phyloP scores from a whole-genome alignment of 148 eudicot species.

The Camellia lanceoleosa region DNA sequence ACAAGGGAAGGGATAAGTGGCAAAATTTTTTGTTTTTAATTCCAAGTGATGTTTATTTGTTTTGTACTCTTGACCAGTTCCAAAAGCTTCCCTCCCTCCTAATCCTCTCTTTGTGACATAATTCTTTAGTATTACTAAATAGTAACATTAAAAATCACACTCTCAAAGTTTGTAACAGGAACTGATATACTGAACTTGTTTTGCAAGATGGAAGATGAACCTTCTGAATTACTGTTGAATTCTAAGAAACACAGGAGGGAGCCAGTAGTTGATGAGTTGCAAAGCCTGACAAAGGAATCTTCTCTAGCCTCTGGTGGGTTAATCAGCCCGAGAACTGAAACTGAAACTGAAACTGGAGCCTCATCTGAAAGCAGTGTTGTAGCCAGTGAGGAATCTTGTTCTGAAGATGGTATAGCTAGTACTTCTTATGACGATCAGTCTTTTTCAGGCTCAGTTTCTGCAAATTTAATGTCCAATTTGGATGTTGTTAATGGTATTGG shows the following conservation, averaged over 20 bases:
- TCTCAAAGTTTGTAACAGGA: neutral
- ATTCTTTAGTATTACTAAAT: neutral
- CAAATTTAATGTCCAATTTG: slow-evolving; percentile 14
- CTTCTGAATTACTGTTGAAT: slow-evolving; percentile 40
- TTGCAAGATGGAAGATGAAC: slow-evolving; percentile 51
- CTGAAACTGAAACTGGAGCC: slow-evolving; percentile 26
- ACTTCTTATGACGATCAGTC: slow-evolving; percentile 30
- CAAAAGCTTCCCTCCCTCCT: neutral
- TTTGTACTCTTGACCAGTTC: neutral
- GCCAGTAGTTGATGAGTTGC: slow-evolving; percentile 19
- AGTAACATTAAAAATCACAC: slow-evolving; percentile 16
- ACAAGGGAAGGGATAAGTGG: too few species aligned
- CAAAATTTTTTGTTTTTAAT: neutral
- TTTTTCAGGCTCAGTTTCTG: slow-evolving; percentile 23
- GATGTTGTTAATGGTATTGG: slow-evolving; percentile 12
- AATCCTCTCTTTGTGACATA: neutral
- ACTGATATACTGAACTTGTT: slow-evolving; percentile 16
- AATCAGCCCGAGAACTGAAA: slow-evolving; percentile 17
- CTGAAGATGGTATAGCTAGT: slow-evolving; percentile 23
- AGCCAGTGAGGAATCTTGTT: slow-evolving; percentile 15
- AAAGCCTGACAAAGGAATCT: slow-evolving; percentile 27
- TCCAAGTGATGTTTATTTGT: neutral
- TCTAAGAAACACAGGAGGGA: slow-evolving; percentile 27
- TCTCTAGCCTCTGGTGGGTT: slow-evolving; percentile 19
- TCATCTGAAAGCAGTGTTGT: slow-evolving; percentile 33